Evolutionary conservation across 2,329 filamentous ascomycete species (phyloP).

Genomic region (Podosphaera aphanis): DNA sequence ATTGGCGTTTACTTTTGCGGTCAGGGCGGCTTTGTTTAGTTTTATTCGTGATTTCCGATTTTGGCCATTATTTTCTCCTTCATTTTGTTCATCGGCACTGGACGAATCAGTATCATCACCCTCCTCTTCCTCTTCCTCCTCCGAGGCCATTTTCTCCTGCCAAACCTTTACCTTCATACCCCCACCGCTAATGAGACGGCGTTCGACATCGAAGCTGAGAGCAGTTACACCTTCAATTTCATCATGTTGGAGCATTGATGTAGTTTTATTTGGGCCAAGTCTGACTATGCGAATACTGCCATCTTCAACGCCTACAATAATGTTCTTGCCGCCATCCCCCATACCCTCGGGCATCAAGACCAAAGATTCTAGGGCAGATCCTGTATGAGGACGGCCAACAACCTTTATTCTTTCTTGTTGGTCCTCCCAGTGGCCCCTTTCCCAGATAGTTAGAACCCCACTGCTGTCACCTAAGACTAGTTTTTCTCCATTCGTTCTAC

Average conservation of each 20-base stretch:
- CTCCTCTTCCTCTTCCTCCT: constrained; percentile 27
- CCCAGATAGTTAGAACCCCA: constrained; percentile 79
- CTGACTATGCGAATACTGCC: constrained; percentile 58
- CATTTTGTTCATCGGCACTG: constrained; percentile 8
- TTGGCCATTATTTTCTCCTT: constrained; percentile 10
- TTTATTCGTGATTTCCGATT: constrained; percentile 11
- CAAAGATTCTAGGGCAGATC: constrained; percentile 63
- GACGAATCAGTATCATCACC: constrained; percentile 20
- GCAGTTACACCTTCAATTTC: constrained; percentile 69
- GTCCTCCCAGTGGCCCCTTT: constrained; percentile 84
- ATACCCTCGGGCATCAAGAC: constrained; percentile 46
- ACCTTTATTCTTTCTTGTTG: constrained; percentile 75
- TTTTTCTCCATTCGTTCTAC: constrained; percentile 47
- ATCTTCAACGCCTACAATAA: constrained; percentile 63
- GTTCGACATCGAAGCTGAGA: constrained; percentile 62
- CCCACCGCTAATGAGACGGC: constrained; percentile 73
- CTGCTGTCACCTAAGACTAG: constrained; percentile 52
- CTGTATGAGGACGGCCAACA: constrained; percentile 35
- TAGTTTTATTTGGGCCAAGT: constrained; percentile 48
- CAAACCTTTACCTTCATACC: constrained; percentile 75
- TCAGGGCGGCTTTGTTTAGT: constrained; percentile 9
- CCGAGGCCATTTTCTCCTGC: constrained; percentile 44
- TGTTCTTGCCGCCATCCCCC: constrained; percentile 43
- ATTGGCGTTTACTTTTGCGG: constrained; percentile 10
- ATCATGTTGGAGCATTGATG: constrained; percentile 43